Evolutionary conservation across 139 green algal genomes (phyloP).

Genomic region (Ettlia oleoabundans): DNA sequence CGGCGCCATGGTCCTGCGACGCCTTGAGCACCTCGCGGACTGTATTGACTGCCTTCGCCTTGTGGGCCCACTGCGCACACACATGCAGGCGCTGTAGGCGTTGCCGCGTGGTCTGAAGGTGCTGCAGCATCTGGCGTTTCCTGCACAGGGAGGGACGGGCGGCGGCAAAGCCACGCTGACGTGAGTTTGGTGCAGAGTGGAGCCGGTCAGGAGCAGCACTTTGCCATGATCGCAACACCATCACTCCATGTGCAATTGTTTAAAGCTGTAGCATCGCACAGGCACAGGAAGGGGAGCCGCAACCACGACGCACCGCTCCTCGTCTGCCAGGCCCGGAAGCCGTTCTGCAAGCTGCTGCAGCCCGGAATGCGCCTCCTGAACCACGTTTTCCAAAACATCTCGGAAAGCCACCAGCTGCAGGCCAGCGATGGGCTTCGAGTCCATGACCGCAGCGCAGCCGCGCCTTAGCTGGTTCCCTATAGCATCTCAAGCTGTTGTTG

Average conservation of each 20-base stretch:
- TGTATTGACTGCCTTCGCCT: conserved; percentile 50
- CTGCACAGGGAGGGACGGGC: too few relatives aligned
- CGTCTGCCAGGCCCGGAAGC: conserved; percentile 13
- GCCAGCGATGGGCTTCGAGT: background rate
- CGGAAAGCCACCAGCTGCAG: conserved; percentile 30
- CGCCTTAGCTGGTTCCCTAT: background rate
- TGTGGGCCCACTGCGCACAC: conserved; percentile 53
- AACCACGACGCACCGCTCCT: conserved; percentile 21
- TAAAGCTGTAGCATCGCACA: too few relatives aligned
- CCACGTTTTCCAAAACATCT: conserved; percentile 23
- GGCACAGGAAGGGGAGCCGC: background rate
- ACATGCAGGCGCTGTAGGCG: conserved; percentile 62
- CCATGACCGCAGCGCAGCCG: background rate
- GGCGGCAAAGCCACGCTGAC: too few relatives aligned
- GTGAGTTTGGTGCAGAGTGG: background rate
- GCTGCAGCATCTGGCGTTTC: conserved; percentile 52
- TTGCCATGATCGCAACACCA: too few relatives aligned
- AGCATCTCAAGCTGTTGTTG: background rate
- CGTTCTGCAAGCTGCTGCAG: conserved; percentile 12
- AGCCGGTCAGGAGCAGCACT: background rate
- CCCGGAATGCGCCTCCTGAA: background rate
- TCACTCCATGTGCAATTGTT: too few relatives aligned
- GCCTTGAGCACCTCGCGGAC: conserved; percentile 23
- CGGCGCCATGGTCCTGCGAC: conserved; percentile 15
- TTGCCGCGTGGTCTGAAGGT: conserved; percentile 54